These are phyloP conservation scores for Pseudodiploospora longispora DNA, from an alignment of 2,329 filamentous ascomycete species.

Conservation along the genomic window DNA sequence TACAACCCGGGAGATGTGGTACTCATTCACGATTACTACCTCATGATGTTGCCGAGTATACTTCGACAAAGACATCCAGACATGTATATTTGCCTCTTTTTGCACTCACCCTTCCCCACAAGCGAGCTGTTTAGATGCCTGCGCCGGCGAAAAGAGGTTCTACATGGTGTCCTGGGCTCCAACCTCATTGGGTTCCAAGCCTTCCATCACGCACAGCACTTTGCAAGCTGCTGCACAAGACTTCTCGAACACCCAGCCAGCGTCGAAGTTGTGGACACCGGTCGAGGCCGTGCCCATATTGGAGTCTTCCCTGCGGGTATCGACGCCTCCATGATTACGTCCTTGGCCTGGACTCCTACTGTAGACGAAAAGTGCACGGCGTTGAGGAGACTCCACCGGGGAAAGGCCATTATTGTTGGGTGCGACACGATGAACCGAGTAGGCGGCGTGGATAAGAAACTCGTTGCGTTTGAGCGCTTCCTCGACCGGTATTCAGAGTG, in stretches of 20 bases:
- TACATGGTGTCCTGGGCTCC: conserved; percentile 79
- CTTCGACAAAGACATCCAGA: conserved; percentile 76
- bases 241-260: conserved; percentile 81
- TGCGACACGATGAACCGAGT: conserved; percentile 88
- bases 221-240: conserved; percentile 84
- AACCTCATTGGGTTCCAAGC: conserved; percentile 94
- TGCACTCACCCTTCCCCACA: conserved; percentile 89
- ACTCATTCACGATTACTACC: conserved; percentile 87
- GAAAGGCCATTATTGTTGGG: conserved; percentile 88
- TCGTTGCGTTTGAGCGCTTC: conserved; percentile 88
- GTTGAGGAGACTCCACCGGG: conserved; percentile 67
- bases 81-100: conserved; percentile 87
- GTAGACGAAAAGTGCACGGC: conserved; percentile 64
- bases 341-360: conserved; percentile 61
- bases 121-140: conserved; percentile 89
- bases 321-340: conserved; percentile 68
- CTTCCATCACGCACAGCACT: conserved; percentile 88
- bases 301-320: conserved; percentile 47
- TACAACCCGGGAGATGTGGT: conserved; percentile 90
- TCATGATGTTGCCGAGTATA: conserved; percentile 80
- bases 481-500: conserved; percentile 82
- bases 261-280: conserved; percentile 72
- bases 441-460: conserved; percentile 82
- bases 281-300: conserved; percentile 34
- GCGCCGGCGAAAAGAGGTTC: conserved; percentile 75